These are phyloP conservation scores for Trypanosoma theileri DNA, from an alignment of 208 protist species.

Conservation along the genomic window DNA sequence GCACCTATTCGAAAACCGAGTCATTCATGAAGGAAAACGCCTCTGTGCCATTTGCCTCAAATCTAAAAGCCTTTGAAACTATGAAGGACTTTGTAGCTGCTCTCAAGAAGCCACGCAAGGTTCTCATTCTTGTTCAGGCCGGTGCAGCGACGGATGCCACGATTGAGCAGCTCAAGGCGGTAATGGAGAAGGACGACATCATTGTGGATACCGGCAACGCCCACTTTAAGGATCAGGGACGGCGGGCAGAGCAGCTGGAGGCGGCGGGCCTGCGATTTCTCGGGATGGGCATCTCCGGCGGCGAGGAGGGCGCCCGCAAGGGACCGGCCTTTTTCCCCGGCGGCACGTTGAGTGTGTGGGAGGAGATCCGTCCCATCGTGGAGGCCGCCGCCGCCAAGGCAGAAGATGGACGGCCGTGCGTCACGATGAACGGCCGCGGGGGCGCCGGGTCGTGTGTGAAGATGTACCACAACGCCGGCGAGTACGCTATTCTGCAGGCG, in stretches of 20 bases:
- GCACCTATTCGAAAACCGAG: slow-evolving; percentile 84
- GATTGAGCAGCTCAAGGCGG: slow-evolving; percentile 88
- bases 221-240: slow-evolving; percentile 94
- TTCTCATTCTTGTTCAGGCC: slow-evolving; percentile 97
- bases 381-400: slow-evolving; percentile 95
- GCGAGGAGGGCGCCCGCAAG: slow-evolving; percentile 98
- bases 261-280: slow-evolving; percentile 90
- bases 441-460: slow-evolving; percentile 99
- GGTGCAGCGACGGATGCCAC: slow-evolving; percentile 95
- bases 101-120: slow-evolving; percentile 91
- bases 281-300: slow-evolving; percentile 98
- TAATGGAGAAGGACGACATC: slow-evolving; percentile 91
- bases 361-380: slow-evolving; percentile 95
- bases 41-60: slow-evolving; percentile 44
- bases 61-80: slow-evolving; percentile 74
- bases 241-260: slow-evolving; percentile 85
- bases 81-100: slow-evolving; percentile 77
- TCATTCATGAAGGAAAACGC: slow-evolving; percentile 82
- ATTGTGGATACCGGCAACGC: slow-evolving; percentile 97
- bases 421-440: slow-evolving; percentile 94
- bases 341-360: slow-evolving; percentile 91
- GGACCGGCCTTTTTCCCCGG: slow-evolving; percentile 99
- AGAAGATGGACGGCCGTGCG: slow-evolving; percentile 91
- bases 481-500: slow-evolving; percentile 99
- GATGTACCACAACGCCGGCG: slow-evolving; percentile 99